Evolutionary conservation across 768 basidiomycete species (phyloP).

Genomic region (Termitomyces sp.): DNA sequence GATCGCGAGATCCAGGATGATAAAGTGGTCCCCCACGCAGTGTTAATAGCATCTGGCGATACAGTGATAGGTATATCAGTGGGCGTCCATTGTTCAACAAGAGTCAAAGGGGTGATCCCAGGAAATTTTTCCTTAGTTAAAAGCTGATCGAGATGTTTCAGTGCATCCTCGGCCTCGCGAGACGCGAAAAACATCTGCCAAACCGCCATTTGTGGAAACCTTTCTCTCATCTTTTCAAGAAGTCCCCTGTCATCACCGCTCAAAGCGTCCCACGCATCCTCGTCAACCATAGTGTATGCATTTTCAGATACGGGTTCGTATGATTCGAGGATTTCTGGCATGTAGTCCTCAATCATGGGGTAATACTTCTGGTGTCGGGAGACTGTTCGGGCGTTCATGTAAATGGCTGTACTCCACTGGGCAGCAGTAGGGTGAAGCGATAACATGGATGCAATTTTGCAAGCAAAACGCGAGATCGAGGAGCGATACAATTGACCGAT

Average conservation of each 20-base stretch:
- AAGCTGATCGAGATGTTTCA: neutral
- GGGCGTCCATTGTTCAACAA: neutral
- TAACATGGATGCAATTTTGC: slow-evolving; percentile 2
- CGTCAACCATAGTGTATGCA: neutral
- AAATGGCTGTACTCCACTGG: neutral
- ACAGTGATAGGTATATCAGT: neutral
- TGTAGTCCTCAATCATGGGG: neutral
- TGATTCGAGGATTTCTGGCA: neutral
- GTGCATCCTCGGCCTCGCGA: neutral
- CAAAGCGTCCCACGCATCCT: neutral
- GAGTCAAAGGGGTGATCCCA: neutral
- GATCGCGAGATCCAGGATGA: neutral
- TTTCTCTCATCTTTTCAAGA: neutral
- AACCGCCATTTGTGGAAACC: neutral
- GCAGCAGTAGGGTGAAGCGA: neutral
- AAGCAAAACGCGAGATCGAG: neutral
- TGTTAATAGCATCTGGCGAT: neutral
- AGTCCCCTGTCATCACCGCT: neutral
- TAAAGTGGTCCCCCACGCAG: neutral
- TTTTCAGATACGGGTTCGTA: neutral
- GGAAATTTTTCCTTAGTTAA: neutral
- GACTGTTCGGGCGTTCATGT: neutral
- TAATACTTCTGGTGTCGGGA: neutral
- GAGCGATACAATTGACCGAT: neutral
- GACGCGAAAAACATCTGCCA: slow-evolving; percentile 7